phyloP scores from a whole-genome alignment of 345 rosid species.

The Dovyalis caffra region DNA sequence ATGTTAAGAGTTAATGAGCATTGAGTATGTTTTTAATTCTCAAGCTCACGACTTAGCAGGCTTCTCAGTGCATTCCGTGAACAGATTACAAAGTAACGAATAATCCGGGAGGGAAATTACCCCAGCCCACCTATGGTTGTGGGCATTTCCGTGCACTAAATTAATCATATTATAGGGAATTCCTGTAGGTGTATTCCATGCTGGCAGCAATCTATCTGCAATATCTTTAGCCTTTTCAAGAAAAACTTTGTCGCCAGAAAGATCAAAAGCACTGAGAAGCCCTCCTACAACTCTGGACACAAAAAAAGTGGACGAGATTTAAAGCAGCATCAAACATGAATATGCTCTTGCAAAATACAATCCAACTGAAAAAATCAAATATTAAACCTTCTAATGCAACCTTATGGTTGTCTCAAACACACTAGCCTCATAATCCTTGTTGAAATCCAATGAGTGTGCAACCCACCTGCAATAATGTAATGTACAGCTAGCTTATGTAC shows the following conservation, averaged over 20 bases:
- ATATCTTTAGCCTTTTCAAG: conserved; percentile 93
- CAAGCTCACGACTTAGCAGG: too few relatives aligned
- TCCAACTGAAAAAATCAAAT: conserved; percentile 38
- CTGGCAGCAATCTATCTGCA: conserved; percentile 93
- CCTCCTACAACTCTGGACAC: conserved; percentile 92
- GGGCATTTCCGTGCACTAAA: conserved; percentile 73
- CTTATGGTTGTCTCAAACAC: conserved; percentile 99
- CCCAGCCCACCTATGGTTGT: conserved; percentile 86
- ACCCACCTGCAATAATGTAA: conserved; percentile 73
- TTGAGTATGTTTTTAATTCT: too few relatives aligned
- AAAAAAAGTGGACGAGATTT: conserved; percentile 38
- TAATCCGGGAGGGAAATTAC: conserved; percentile 43
- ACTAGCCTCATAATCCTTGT: conserved; percentile 92
- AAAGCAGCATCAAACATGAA: conserved; percentile 12
- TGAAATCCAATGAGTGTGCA: conserved; percentile 83
- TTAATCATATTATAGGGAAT: conserved; percentile 88
- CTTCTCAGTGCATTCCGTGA: too few relatives aligned
- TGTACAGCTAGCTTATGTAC: neutral
- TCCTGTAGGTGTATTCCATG: conserved; percentile 86
- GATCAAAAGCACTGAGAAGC: conserved; percentile 95
- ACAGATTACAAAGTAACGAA: too few relatives aligned
- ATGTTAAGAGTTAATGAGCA: too few relatives aligned
- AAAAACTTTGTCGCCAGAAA: conserved; percentile 83
- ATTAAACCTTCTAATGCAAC: conserved; percentile 79
- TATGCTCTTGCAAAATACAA: conserved; percentile 47